Base-by-base conservation (phyloP, 78 protist species). In the Dictyostelium firmibasis region DNA sequence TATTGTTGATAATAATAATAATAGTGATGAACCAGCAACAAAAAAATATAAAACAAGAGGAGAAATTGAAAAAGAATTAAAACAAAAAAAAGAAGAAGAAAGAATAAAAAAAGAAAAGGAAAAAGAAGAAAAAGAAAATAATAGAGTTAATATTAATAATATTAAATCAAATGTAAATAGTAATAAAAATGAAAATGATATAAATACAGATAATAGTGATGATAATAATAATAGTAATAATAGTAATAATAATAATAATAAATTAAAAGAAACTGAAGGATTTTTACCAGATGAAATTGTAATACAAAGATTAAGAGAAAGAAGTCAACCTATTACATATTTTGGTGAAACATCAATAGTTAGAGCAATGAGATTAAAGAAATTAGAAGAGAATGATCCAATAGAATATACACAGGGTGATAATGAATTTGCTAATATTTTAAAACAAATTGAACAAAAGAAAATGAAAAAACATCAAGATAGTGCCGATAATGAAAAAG, bases 291-390 rank as follows among this genome's bases (percentile, higher is more conserved):
- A 81, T 31, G 14, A 67, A 6, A 16, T 76, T 29, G 87, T 93
- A 0, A 85, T 93, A 20, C 75, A 60, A 78, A 86, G 85, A 82
- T 83, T 93, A 38, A 86, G 96, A 76, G 79, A 35, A 72, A 81
- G 96, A 83, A 74, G 79, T 33, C 96, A 93, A 50, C 96, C 96
- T 25, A 93, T 93, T 31, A 93, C 96, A 3, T 87, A 82, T 64
- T 93, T 93, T 38, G 96, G 92, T 29, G 96, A 93, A 43, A 82
- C 85, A 20, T 78, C 87, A 27, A 44, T 74, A 8, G 72, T 8
- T 14, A 47, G 96, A 57, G 87, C 87, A 10, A 83, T 57, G 25
- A 69, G 96, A 72, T 72, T 93, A 29, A 62, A 85, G 50, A 43
- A 69, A 60, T 31, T 93, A 31, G 96, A 93, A 44, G 96, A 93